These are phyloP conservation scores for Podospora bellae-mahoneyi DNA, from an alignment of 495 filamentous ascomycete species.

Conservation along the genomic window DNA sequence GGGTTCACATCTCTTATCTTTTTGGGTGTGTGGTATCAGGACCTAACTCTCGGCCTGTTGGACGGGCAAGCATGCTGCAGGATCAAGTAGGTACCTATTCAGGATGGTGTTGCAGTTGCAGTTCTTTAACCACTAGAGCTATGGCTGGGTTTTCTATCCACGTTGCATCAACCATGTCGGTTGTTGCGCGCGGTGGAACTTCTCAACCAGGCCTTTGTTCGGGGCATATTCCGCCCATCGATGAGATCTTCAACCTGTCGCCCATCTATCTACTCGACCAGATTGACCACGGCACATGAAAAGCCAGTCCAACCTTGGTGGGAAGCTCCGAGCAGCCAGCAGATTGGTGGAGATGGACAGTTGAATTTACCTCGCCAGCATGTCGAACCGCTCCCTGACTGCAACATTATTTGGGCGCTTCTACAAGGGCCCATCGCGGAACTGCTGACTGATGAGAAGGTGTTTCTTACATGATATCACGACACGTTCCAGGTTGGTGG, in stretches of 20 bases:
- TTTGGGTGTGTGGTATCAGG: neutral
- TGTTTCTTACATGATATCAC: slow-evolving; percentile 6
- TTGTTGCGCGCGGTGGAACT: neutral
- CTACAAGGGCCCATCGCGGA: neutral
- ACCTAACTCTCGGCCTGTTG: neutral
- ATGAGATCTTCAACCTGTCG: neutral
- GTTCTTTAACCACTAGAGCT: neutral
- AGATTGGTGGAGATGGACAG: neutral
- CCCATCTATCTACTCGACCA: neutral
- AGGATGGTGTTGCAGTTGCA: neutral
- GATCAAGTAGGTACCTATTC: neutral
- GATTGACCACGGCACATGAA: neutral
- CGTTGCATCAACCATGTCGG: neutral
- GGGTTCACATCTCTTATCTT: neutral
- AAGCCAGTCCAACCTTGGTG: neutral
- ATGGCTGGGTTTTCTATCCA: neutral
- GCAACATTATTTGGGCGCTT: neutral
- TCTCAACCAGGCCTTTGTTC: neutral
- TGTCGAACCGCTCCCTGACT: neutral
- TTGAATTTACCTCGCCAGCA: neutral
- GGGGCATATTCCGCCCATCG: neutral
- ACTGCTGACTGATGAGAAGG: slow-evolving; percentile 6
- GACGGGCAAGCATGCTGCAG: neutral
- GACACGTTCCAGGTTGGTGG: neutral
- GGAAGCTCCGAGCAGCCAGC: neutral